These are phyloP conservation scores for Skeletonema menzelii DNA, from an alignment of 108 stramenopile species.

Conservation along the genomic window DNA sequence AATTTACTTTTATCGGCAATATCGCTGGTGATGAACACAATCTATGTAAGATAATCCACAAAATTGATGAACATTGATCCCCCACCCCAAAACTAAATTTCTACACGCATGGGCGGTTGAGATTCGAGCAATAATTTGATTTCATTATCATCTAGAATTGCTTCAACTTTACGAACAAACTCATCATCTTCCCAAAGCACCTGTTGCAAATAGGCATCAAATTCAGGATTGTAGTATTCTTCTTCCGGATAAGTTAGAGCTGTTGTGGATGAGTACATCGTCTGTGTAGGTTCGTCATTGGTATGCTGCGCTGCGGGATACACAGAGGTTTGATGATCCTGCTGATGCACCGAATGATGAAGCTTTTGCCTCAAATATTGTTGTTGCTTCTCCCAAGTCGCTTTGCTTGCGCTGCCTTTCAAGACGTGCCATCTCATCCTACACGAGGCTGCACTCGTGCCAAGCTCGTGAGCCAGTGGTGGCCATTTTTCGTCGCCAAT, in stretches of 20 bases:
- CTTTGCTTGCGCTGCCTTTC: neutral
- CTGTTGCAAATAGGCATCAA: neutral
- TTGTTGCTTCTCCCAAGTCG: neutral
- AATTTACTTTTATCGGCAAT: neutral
- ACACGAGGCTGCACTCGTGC: neutral
- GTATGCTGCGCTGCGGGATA: no score
- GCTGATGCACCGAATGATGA: neutral
- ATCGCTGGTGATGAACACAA: neutral
- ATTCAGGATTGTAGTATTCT: neutral
- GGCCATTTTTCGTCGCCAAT: neutral
- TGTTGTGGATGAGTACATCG: neutral
- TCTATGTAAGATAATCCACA: neutral
- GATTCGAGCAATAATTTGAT: neutral
- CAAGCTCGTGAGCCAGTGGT: neutral
- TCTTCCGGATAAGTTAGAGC: neutral
- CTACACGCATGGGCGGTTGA: no score
- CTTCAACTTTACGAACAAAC: neutral
- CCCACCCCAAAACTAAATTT: no score
- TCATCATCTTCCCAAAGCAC: neutral
- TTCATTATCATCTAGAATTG: neutral
- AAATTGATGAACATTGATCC: no score
- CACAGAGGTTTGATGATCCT: neutral
- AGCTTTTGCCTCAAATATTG: neutral
- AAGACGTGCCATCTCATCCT: neutral
- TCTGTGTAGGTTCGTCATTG: neutral